Percentiles rank a stretch among this genome's conserved stretches.
Evolutionary conservation across 768 basidiomycete species (phyloP).

Genomic region (Royoungia palumana): DNA sequence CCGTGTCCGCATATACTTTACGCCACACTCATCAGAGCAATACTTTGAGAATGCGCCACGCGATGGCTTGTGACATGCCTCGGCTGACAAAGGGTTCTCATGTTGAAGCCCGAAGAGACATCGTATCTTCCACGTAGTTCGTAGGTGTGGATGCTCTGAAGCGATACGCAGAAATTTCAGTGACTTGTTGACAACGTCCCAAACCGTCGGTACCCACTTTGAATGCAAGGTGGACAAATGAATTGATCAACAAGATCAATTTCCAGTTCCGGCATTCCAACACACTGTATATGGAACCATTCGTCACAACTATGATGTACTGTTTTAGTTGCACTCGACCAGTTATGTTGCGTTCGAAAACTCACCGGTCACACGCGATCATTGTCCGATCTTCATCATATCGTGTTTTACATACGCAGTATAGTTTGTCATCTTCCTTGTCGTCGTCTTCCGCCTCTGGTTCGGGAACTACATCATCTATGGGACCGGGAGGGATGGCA

Average conservation of each 20-base stretch:
- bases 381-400: conserved; percentile 87
- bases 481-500: conserved; percentile 53
- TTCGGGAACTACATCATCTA: conserved; percentile 44
- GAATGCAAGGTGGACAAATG: conserved; percentile 77
- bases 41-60: conserved; percentile 86
- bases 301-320: conserved; percentile 72
- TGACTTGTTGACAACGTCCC: not conserved
- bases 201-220: conserved; percentile 49
- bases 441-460: conserved; percentile 45
- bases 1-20: conserved; percentile 64
- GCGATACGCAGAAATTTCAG: not conserved
- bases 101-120: conserved; percentile 71
- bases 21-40: conserved; percentile 85
- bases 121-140: conserved; percentile 77
- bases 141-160: conserved; percentile 56
- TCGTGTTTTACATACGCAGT: conserved; percentile 83
- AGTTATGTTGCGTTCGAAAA: conserved; percentile 4
- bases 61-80: conserved; percentile 76
- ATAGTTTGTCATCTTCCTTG: conserved; percentile 56
- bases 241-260: conserved; percentile 92
- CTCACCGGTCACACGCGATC: conserved; percentile 92
- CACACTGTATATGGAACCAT: conserved; percentile 90
- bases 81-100: conserved; percentile 54
- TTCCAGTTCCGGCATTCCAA: conserved; percentile 74
- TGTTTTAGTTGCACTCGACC: not conserved